These are phyloP conservation scores for Linnemannia elongata DNA, from an alignment of 192 early-diverging fungal genomes.

Conservation along the genomic window DNA sequence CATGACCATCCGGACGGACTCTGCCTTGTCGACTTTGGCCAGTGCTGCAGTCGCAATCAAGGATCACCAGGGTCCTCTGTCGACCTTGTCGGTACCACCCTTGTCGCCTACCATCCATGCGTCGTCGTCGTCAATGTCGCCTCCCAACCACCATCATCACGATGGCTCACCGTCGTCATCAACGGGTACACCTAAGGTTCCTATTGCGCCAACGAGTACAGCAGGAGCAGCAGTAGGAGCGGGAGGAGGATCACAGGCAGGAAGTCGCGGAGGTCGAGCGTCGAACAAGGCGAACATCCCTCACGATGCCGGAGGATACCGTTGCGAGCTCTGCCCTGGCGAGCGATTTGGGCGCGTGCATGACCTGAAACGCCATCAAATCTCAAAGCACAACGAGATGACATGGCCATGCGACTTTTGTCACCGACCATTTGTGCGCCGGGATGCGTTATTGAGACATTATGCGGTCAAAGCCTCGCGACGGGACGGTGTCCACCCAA, in stretches of 20 bases:
- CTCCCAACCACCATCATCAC: not conserved
- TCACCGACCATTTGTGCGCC: conserved; percentile 48
- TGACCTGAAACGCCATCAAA: conserved; percentile 53
- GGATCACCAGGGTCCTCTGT: conserved; percentile 26
- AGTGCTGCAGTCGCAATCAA: conserved; percentile 49
- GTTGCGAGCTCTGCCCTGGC: conserved; percentile 50
- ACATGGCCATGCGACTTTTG: conserved; percentile 57
- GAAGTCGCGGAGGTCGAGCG: not conserved
- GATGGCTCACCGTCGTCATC: not conserved
- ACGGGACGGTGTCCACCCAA: conserved; percentile 48
- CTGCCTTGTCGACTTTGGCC: conserved; percentile 46
- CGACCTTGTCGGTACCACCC: conserved; percentile 23
- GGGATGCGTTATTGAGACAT: conserved; percentile 47
- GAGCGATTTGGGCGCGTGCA: conserved; percentile 54
- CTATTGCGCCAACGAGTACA: not conserved
- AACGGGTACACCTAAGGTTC: not conserved
- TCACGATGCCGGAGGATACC: conserved; percentile 35
- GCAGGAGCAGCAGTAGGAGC: not conserved
- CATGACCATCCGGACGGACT: conserved; percentile 41
- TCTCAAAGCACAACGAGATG: conserved; percentile 56
- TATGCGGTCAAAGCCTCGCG: conserved; percentile 51
- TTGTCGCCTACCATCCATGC: conserved; percentile 24
- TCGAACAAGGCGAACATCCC: not conserved
- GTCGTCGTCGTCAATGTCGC: not conserved
- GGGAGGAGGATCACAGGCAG: not conserved